A percentile compares a stretch with the other conserved stretches of the same genome.
phyloP scores from a whole-genome alignment of 257 asterid genomes.

The Salvia rosmarinus region DNA sequence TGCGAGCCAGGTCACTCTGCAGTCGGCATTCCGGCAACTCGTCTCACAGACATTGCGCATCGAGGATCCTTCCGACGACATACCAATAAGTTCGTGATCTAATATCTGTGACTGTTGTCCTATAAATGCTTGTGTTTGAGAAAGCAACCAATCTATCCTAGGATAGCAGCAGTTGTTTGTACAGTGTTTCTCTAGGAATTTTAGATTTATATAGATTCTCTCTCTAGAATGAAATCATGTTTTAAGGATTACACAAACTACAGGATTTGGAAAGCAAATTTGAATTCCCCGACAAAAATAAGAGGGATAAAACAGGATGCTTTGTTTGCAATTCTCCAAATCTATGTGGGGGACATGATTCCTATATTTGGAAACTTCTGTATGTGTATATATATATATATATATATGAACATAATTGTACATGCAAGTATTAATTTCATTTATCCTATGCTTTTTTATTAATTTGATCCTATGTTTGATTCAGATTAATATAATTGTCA shows the following conservation, averaged over 20 bases:
- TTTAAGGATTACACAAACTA: conserved; percentile 4
- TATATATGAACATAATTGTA: not conserved
- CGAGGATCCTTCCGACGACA: not conserved
- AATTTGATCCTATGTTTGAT: not conserved
- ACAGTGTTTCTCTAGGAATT: conserved; percentile 39
- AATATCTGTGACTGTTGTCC: not conserved
- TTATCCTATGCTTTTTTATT: not conserved
- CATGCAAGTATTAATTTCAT: not conserved
- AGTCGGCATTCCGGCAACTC: conserved; percentile 50
- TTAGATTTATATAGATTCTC: conserved; percentile 1
- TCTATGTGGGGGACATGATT: not conserved
- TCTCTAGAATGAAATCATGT: not conserved
- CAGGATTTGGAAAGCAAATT: conserved; percentile 2
- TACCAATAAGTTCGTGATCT: not conserved
- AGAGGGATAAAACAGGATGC: not conserved
- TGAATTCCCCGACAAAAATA: not conserved
- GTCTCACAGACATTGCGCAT: not conserved
- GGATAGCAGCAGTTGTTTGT: conserved; percentile 37
- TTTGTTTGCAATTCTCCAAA: not conserved
- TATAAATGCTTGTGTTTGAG: not conserved
- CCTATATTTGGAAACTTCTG: not conserved
- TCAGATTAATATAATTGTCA: no score
- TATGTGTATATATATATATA: not conserved
- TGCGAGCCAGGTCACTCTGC: conserved; percentile 64
- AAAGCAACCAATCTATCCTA: not conserved